Conservation (phyloP, 306 rosid genomes). For the Fragaria iinumae region DNA sequence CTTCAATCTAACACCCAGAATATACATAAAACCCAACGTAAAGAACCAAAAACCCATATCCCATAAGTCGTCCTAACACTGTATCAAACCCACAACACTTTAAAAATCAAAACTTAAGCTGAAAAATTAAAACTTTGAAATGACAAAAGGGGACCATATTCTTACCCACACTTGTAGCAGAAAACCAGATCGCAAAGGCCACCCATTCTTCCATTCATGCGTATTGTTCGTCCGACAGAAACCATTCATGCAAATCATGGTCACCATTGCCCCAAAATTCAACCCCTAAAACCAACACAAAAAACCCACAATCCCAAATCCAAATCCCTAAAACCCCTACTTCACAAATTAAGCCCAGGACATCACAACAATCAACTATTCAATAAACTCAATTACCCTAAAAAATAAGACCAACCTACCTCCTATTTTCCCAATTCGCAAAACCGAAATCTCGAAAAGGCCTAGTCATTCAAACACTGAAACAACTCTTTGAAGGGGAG, state of each 20-base stretch:
- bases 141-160: conserved; percentile 7
- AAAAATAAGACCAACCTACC: conserved; percentile 8
- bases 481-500: not conserved
- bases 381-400: not conserved
- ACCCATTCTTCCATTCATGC: conserved; percentile 79
- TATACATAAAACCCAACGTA: not conserved
- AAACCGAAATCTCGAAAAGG: conserved; percentile 19
- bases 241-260: conserved; percentile 62
- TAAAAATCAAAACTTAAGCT: conserved; percentile 25
- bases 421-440: conserved; percentile 1
- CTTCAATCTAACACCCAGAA: conserved; percentile 17
- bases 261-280: conserved; percentile 62
- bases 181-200: conserved; percentile 80
- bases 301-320: not conserved
- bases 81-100: conserved; percentile 24
- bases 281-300: not conserved
- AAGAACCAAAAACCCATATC: conserved; percentile 13
- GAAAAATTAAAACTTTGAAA: conserved; percentile 27
- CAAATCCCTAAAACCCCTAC: conserved; percentile 47
- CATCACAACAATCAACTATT: not conserved
- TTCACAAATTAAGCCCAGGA: conserved; percentile 4
- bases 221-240: conserved; percentile 38
- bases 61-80: conserved; percentile 30
- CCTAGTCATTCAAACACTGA: conserved; percentile 16
- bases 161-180: conserved; percentile 88